These are phyloP conservation scores for Pseudocercospora fijiensis DNA, from an alignment of 2,329 filamentous ascomycete genomes.

Conservation along the genomic window DNA sequence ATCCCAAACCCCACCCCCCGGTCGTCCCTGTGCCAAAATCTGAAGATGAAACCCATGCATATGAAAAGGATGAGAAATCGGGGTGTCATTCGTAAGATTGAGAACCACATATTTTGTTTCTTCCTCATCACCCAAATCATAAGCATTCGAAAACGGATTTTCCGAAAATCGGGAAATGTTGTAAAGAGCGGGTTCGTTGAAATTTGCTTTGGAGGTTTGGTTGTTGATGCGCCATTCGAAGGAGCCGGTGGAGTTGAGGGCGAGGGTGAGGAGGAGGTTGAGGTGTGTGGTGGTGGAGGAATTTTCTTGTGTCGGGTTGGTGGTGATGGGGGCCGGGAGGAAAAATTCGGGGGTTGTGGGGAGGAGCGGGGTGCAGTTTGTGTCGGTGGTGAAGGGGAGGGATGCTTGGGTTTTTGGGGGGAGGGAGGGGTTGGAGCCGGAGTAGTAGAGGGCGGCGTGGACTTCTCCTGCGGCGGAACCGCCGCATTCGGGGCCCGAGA, in stretches of 20 bases:
- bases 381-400: slow-evolving; percentile 53
- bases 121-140: slow-evolving; percentile 10
- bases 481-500: not conserved
- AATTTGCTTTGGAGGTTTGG: slow-evolving; percentile 51
- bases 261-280: not conserved
- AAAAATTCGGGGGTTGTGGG: slow-evolving; percentile 40
- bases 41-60: slow-evolving; percentile 58
- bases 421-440: slow-evolving; percentile 30
- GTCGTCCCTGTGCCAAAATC: slow-evolving; percentile 43
- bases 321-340: slow-evolving; percentile 45
- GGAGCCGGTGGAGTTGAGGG: not conserved
- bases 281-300: not conserved
- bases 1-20: slow-evolving; percentile 26
- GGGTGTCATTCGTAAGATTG: slow-evolving; percentile 26
- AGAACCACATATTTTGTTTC: slow-evolving; percentile 63
- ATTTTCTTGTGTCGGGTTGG: not conserved
- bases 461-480: slow-evolving; percentile 12
- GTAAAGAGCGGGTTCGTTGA: slow-evolving; percentile 52
- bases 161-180: slow-evolving; percentile 18
- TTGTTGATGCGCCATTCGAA: slow-evolving; percentile 2
- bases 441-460: slow-evolving; percentile 37
- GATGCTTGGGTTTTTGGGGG: slow-evolving; percentile 37
- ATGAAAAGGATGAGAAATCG: slow-evolving; percentile 37
- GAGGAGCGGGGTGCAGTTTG: slow-evolving; percentile 54
- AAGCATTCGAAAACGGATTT: not conserved